phyloP scores from a whole-genome alignment of 495 filamentous ascomycete species.

The Neurospora sp. region DNA sequence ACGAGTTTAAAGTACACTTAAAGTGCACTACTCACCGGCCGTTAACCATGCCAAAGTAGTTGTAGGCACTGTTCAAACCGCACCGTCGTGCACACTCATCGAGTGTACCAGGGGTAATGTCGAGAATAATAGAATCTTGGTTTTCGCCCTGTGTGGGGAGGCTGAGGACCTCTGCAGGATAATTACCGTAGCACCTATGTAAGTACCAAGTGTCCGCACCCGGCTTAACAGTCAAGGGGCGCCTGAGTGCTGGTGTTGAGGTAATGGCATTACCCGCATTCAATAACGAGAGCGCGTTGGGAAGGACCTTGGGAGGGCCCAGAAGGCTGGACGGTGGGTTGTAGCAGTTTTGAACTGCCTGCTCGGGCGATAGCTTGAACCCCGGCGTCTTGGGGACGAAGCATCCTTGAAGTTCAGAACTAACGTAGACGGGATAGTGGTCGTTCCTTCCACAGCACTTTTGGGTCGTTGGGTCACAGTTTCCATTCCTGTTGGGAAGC shows the following conservation, averaged over 20 bases:
- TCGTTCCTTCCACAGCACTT: slow-evolving; percentile 3
- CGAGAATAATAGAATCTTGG: too few relatives aligned
- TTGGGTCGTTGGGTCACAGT: not conserved
- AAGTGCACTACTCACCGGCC: not conserved
- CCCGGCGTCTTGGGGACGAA: slow-evolving; percentile 14
- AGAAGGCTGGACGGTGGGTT: not conserved
- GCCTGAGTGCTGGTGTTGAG: not conserved
- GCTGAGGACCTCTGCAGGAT: not conserved
- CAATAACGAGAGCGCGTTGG: not conserved
- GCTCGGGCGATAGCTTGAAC: not conserved
- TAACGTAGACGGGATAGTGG: slow-evolving; percentile 13
- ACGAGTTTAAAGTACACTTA: not conserved
- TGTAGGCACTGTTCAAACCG: not conserved
- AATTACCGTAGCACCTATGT: slow-evolving; percentile 2
- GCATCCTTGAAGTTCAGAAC: slow-evolving; percentile 17
- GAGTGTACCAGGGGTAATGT: slow-evolving; percentile 1
- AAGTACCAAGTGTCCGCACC: not conserved
- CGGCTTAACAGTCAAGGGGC: not conserved
- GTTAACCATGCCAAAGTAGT: not conserved
- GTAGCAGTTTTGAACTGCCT: not conserved
- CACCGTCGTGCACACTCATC: not conserved
- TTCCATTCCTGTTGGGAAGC: not conserved
- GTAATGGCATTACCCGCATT: rapidly evolving
- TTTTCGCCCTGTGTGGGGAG: not conserved
- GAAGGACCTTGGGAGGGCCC: not conserved